These are phyloP conservation scores for Jackrogersella minutella DNA, from an alignment of 495 filamentous ascomycete species.

Conservation along the genomic window DNA sequence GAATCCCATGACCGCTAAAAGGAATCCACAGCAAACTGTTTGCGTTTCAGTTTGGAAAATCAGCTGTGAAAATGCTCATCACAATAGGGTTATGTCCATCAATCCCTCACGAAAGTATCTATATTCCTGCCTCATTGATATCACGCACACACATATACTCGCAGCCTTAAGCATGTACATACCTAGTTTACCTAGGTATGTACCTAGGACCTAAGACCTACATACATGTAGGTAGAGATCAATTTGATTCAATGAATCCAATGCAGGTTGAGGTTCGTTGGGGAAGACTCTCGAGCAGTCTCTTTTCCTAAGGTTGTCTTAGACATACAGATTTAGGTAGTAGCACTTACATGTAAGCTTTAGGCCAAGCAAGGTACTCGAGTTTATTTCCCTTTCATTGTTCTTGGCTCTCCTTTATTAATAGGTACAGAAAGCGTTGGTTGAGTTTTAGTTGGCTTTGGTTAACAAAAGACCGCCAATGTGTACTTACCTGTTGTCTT, in stretches of 20 bases:
- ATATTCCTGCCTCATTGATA: conserved; percentile 21
- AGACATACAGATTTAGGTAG: conserved; percentile 19
- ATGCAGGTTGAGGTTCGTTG: conserved; percentile 20
- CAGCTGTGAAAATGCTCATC: conserved; percentile 25
- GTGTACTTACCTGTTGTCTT: conserved; percentile 2
- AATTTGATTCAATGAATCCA: not conserved
- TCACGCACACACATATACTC: conserved; percentile 9
- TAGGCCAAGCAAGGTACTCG: conserved; percentile 21
- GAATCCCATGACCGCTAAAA: conserved; percentile 18
- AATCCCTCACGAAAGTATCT: conserved; percentile 17
- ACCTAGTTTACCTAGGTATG: no score
- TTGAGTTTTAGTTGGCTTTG: conserved; percentile 14
- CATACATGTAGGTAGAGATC: no score
- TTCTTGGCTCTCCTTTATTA: conserved; percentile 22
- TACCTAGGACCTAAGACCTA: conserved; percentile 3
- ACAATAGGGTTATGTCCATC: conserved; percentile 31
- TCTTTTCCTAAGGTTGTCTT: conserved; percentile 23
- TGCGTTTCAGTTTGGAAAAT: conserved; percentile 38
- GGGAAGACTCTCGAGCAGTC: conserved; percentile 5
- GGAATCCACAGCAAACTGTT: conserved; percentile 32
- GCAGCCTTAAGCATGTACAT: no score
- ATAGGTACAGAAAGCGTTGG: not conserved
- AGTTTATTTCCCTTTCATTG: conserved; percentile 12
- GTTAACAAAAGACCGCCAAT: conserved; percentile 25
- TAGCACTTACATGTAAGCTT: conserved; percentile 10